Percentiles rank a stretch among this genome's conserved stretches.
Conservation (phyloP, 192 early-diverging fungal species). For the Pilaira anomala region DNA sequence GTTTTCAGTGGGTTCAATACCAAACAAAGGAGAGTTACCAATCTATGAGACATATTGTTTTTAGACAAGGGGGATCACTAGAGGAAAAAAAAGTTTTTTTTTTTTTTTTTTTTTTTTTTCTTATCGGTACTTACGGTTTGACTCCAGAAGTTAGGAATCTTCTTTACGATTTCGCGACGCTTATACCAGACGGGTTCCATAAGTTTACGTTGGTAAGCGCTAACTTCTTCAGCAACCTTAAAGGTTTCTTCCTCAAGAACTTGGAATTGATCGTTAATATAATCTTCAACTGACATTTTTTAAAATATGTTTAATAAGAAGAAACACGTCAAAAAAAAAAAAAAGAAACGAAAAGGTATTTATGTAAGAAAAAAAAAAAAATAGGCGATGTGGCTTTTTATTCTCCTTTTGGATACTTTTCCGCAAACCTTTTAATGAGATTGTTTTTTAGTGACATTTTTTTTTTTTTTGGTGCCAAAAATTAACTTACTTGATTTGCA, state of each 20-base stretch:
- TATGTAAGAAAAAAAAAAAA: conserved; percentile 4
- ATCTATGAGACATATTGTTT: too few species aligned
- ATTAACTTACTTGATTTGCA: conserved; percentile 33
- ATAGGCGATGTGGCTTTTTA: neutral
- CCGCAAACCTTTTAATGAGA: neutral
- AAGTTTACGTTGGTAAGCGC: conserved; percentile 24
- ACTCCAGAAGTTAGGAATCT: conserved; percentile 34
- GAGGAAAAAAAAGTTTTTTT: neutral
- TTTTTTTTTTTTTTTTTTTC: too few species aligned
- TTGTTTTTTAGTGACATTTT: neutral
- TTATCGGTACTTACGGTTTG: conserved; percentile 20
- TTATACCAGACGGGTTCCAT: conserved; percentile 35
- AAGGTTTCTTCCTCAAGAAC: conserved; percentile 6
- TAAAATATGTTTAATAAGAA: neutral
- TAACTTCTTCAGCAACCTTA: neutral
- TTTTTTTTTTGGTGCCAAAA: too few species aligned
- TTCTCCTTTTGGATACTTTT: too few species aligned
- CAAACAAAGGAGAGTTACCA: conserved; percentile 18
- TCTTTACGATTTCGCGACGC: conserved; percentile 36
- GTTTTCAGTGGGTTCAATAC: neutral
- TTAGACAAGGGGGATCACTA: neutral
- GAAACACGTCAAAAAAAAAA: neutral
- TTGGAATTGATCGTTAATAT: conserved; percentile 6
- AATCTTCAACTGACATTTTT: conserved; percentile 18
- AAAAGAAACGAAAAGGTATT: neutral